Evolutionary conservation across 1,139 yeast species (phyloP), one percentile per base, ranked within the genome.

Genomic region (Diutina sp.): DNA sequence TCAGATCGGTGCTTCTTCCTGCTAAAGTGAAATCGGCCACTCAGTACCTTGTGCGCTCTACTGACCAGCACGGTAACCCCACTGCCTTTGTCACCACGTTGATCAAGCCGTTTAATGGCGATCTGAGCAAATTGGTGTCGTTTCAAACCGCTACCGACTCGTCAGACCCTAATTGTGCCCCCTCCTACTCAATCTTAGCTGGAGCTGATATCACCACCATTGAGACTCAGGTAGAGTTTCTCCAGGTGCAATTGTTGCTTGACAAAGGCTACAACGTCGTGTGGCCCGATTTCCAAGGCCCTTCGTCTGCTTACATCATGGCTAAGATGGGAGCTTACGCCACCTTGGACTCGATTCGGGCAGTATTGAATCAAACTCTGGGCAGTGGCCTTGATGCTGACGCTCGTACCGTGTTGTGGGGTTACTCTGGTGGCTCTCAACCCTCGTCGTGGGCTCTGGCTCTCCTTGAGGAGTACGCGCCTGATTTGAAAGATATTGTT

Each of bases 371-470:
- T 2, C 55, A 63, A 3, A 56, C 54, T 1, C 51, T 58, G 12
- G 30, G 45, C 35, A 58, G 60, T 6, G 66, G 64, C 1, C 32
- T 64, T n/a, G 25, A 56, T 4, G 18, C 57, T 2, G 60, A 60
- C 46, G 60, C 68, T 6, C 48, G 60, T 29, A 60, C 62, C n/a
- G 62, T 58, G 2, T 32, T 64, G 56, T 65, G 63, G 63, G 68
- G 67, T 2, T 65, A 63, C 32, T 58, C 60, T 4, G 62, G 61
- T 7, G 60, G 60, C 16, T 56, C 59, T 2, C 46, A 16, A 2
- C 51, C 51, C 3, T 25, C 51, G 1, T 6, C 6, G 11, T 47
- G 51, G 51, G 32, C 51, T 7, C 16, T 5, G 6, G 32, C 35
- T n/a, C 14, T 28, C 30, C 51, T 28, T 11, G 35, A 25, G 7